These are phyloP conservation scores for Astragalus glycyphyllos DNA, from an alignment of 306 rosid species.

Conservation along the genomic window DNA sequence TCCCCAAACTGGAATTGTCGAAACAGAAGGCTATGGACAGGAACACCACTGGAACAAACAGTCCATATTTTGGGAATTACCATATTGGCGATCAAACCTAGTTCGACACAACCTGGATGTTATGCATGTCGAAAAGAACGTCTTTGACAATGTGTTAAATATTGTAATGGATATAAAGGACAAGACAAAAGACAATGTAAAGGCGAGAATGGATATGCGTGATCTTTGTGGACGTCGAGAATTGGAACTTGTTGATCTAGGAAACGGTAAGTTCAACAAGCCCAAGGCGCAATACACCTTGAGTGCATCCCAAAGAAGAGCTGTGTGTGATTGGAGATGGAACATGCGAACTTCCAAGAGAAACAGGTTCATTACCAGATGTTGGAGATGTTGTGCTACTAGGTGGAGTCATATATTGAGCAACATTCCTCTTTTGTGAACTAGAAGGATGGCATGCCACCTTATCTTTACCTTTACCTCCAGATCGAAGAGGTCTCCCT, in stretches of 20 bases:
- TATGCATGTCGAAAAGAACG: background rate
- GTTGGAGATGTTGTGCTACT: background rate
- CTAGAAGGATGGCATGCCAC: background rate
- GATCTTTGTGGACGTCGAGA: too few species aligned
- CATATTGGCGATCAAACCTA: background rate
- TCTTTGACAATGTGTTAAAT: background rate
- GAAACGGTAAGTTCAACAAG: too few species aligned
- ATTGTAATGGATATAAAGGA: background rate
- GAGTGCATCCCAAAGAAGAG: too few species aligned
- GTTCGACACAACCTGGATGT: background rate
- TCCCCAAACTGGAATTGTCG: background rate
- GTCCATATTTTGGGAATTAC: constrained; percentile 1
- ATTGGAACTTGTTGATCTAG: too few species aligned
- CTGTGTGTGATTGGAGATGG: too few species aligned
- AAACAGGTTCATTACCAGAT: background rate
- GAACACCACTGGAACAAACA: background rate
- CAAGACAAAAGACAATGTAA: too few species aligned
- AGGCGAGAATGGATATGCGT: too few species aligned
- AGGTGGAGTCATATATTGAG: background rate
- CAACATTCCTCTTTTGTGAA: background rate
- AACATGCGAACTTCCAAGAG: background rate
- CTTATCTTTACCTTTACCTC: constrained; percentile 10
- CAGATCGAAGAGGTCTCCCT: background rate
- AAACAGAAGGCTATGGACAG: background rate
- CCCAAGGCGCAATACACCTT: too few species aligned